Evolutionary conservation across 371 early-diverging fungal genomes (phyloP), one percentile per base, ranked within the genome.

Genomic region (Nematocida ironsii): DNA sequence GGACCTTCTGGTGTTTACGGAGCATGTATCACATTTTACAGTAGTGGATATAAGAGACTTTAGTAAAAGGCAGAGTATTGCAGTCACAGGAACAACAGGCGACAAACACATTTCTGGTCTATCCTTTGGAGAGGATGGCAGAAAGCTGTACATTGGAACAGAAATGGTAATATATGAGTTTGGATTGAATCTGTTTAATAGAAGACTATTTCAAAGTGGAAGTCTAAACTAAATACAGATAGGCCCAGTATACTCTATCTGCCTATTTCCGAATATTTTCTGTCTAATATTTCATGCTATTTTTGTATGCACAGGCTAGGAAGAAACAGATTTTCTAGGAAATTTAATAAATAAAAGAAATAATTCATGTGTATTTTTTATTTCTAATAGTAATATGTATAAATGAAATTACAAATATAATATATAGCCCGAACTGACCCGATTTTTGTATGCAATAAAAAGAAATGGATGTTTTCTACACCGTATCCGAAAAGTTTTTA

Each of bases 1-100:
- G 60, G 87, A 85, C 50, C 48, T 86, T 13, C 52, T 86, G 9
- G 74, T 82, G 52, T 86, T 85, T 72, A 86, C 87, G 7, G 87
- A 86, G 75, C 87, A 86, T 66, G 78, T 72, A 56, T 83, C 84
- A n/a, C 83, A 84, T 73, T 76, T 85, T 18, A 82, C 70, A 48
- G 27, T 86, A 23, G 73, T 82, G 40, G 87, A 86, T 72, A 80
- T 73, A 25, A 50, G 87, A 42, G 82, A 75, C 20, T 84, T 84
- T 62, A 48, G 56, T 2, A 84, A 81, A 48, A 71, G 70, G 54
- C 86, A 86, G 62, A 69, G 78, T 27, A 60, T 84, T 18, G 71
- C 78, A 25, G 39, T 86, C 33, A 56, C 44, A 56, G 61, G 72
- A 13, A n/a, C 71, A 5, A 56, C 50, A 18, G 52, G 47, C 23